Percentiles rank a stretch among this genome's conserved stretches.
Evolutionary conservation across 139 green algal genomes (phyloP).

Genomic region (Closterium sp.): DNA sequence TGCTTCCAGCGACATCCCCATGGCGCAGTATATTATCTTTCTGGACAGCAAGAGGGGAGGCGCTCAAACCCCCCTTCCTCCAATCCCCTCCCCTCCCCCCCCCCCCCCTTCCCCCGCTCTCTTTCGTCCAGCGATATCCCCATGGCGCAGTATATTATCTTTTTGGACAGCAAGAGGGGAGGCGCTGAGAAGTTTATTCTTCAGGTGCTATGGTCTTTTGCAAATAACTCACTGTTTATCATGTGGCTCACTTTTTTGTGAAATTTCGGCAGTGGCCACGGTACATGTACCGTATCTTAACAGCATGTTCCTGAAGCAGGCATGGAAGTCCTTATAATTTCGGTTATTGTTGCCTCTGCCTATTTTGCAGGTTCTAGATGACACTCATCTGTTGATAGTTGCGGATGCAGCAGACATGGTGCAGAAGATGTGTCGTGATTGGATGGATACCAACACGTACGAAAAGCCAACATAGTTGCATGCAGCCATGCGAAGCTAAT

Average conservation of each 20-base stretch:
- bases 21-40: conserved; percentile 1
- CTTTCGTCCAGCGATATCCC: conserved; percentile 53
- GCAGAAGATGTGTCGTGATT: conserved; percentile 11
- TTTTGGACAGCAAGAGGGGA: conserved; percentile 34
- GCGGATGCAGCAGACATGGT: conserved; percentile 35
- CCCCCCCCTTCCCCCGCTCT: no score
- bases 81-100: background rate
- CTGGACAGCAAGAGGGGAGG: no score
- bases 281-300: no score
- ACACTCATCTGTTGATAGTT: conserved; percentile 50
- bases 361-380: conserved; percentile 32
- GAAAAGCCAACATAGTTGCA: conserved; percentile 34
- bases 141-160: conserved; percentile 46
- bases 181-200: conserved; percentile 48
- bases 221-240: background rate
- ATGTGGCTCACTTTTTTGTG: no score
- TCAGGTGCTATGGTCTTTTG: background rate
- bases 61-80: background rate
- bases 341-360: no score
- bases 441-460: conserved; percentile 36
- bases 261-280: no score
- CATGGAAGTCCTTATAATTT: no score
- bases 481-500: background rate
- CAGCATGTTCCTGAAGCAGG: no score
- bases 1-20: no score